These are phyloP conservation scores for Gnetum montanum DNA, from an alignment of 75 land plant species.

Conservation along the genomic window DNA sequence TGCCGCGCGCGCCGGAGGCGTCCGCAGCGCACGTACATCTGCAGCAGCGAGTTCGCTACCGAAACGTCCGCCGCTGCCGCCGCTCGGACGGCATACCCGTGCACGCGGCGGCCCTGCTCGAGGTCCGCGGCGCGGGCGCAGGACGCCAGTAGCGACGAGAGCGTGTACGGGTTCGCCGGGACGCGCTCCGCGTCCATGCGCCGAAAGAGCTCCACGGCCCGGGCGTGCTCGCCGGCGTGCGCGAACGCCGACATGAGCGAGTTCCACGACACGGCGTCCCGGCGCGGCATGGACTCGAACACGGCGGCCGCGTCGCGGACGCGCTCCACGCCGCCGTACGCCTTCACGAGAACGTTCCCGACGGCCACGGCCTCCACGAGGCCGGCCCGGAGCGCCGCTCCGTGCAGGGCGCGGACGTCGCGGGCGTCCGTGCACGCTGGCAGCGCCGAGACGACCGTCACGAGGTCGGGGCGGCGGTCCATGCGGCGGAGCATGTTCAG, in stretches of 20 bases:
- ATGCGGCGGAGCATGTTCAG: background rate
- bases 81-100: constrained; percentile 36
- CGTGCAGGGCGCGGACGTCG: constrained; percentile 12
- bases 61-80: constrained; percentile 27
- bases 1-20: constrained; percentile 15
- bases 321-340: constrained; percentile 16
- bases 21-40: constrained; percentile 35
- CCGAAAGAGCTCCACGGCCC: constrained; percentile 48
- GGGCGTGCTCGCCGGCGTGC: constrained; percentile 28
- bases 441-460: constrained; percentile 9
- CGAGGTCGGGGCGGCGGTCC: constrained; percentile 4
- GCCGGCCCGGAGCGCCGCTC: background rate
- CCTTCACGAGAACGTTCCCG: constrained; percentile 9
- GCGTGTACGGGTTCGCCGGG: constrained; percentile 47
- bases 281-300: constrained; percentile 41
- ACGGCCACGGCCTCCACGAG: constrained; percentile 7
- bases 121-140: constrained; percentile 39
- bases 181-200: constrained; percentile 57
- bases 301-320: constrained; percentile 32
- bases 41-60: constrained; percentile 46
- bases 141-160: constrained; percentile 49
- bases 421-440: constrained; percentile 9
- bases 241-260: constrained; percentile 57
- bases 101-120: constrained; percentile 40
- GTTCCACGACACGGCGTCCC: constrained; percentile 42